Percentiles rank a stretch among this genome's conserved stretches.
Conservation (phyloP, 805 yeast species). For the Yamadazyma phyllophila region DNA sequence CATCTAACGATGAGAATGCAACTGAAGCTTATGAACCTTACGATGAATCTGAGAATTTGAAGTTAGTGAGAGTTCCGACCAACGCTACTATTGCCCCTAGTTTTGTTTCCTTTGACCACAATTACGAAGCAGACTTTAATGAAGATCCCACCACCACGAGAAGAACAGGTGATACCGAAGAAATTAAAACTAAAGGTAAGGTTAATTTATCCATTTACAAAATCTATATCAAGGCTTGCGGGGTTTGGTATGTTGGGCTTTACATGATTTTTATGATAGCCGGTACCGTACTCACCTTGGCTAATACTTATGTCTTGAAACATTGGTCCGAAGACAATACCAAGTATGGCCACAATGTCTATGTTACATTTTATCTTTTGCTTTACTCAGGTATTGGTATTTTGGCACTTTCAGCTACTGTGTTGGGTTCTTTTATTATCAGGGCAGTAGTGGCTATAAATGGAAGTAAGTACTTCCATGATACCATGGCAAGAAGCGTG, state of each 20-base stretch:
- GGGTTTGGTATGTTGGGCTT: constrained; percentile 23
- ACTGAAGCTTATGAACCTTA: background rate
- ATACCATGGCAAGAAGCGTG: constrained; percentile 32
- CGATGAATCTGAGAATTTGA: constrained; percentile 16
- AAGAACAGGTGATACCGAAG: constrained; percentile 21
- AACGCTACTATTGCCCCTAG: constrained; percentile 23
- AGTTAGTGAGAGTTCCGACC: constrained; percentile 10
- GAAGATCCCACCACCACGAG: constrained; percentile 9
- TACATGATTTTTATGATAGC: constrained; percentile 22
- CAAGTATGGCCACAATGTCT: constrained; percentile 22
- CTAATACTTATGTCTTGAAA: constrained; percentile 30
- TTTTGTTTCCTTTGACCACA: constrained; percentile 34
- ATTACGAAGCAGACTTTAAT: constrained; percentile 28
- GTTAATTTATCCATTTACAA: constrained; percentile 28
- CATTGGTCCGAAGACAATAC: constrained; percentile 36
- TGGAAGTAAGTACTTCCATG: constrained; percentile 35
- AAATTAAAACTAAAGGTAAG: constrained; percentile 30
- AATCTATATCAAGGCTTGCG: constrained; percentile 33
- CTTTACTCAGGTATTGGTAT: constrained; percentile 29
- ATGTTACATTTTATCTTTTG: constrained; percentile 23
- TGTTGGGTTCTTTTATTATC: constrained; percentile 27
- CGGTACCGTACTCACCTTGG: constrained; percentile 19
- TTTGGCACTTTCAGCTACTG: constrained; percentile 24
- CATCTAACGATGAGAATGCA: constrained; percentile 18
- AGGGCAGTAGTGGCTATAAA: constrained; percentile 31